Base-by-base conservation (phyloP, 768 basidiomycete species). In the Lentinula lateritia region DNA sequence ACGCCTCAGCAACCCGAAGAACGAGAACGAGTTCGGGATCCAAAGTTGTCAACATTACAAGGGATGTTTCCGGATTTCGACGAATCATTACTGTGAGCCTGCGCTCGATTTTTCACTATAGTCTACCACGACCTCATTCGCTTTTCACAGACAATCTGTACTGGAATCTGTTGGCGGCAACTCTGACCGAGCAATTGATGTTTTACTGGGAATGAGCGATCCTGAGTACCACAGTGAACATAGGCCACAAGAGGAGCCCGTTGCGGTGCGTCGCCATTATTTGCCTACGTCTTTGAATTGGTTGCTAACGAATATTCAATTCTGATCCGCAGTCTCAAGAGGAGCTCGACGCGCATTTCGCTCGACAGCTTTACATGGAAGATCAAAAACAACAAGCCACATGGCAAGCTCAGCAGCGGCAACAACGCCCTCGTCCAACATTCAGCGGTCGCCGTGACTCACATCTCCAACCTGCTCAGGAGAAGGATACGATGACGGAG, bases 1-100 rank as follows among this genome's bases (percentile, higher is more conserved):
- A 16, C 53, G 38, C 16, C 53, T 39, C 35, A 54, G 36, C 16
- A 16, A 8, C 36, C 50, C 18, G 20, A 28, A 43, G 55, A 56
- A 56, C 38, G 55, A 28, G 45, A 50, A 48, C 13, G 58, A 18
- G 58, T 50, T 28, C 45, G 67, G 20, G 77, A 88, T 72, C 81
- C 85, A 1, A 74, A 77, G n/a, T 72, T 89, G 48, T 75, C 80
- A 9, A 73, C 75, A 0, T 75, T 92, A 52, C 82, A 80, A 50
- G 81, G 79, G 7, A 87, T 92, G 80, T 93, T 93, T 71, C 91
- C 91, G 6, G 87, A 88, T 71, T 92, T 91, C 66, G 91, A 93
- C 63, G 82, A 86, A 54, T 68, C 78, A n/a, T 75, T 92, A 54
- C 74, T 93, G 86, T 88, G 67, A 54, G 84, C 78, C 34, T 8